These are phyloP conservation scores for Fonsecaea pugnacius DNA, from an alignment of 2,329 filamentous ascomycete species.

Conservation along the genomic window DNA sequence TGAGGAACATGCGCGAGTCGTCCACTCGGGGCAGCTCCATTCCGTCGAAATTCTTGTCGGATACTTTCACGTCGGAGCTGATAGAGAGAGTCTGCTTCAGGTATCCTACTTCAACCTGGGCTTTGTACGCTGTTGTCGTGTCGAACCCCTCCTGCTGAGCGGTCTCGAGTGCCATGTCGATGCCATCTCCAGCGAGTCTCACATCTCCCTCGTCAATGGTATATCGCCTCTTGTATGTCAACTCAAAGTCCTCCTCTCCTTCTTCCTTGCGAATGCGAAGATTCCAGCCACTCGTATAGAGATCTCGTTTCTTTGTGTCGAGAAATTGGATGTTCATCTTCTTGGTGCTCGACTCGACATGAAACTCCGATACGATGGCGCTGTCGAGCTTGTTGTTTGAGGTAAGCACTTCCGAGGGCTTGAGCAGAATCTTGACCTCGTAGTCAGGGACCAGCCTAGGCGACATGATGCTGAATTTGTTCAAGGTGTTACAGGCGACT, in stretches of 20 bases:
- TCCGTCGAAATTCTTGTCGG: constrained; percentile 33
- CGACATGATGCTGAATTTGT: background rate
- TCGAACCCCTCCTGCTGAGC: constrained; percentile 45
- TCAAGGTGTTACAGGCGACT: background rate
- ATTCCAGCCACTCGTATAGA: constrained; percentile 45
- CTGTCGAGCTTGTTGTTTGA: constrained; percentile 39
- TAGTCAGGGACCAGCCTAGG: background rate
- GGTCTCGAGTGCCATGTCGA: constrained; percentile 11
- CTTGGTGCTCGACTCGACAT: constrained; percentile 39
- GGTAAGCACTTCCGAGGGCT: background rate
- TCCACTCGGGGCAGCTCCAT: background rate
- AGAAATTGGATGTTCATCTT: constrained; percentile 48
- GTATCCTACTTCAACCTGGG: constrained; percentile 47
- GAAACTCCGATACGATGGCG: constrained; percentile 41
- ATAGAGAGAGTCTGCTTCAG: constrained; percentile 47
- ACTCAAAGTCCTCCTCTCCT: constrained; percentile 42
- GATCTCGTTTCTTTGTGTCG: constrained; percentile 42
- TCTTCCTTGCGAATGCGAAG: constrained; percentile 47
- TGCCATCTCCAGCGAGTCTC: constrained; percentile 39
- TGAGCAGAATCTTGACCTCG: background rate
- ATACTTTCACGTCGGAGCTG: constrained; percentile 40
- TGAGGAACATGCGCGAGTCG: background rate
- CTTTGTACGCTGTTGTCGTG: constrained; percentile 41
- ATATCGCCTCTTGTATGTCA: constrained; percentile 50
- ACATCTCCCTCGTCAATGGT: constrained; percentile 40